These are phyloP conservation scores for Zygoascus hellenicus DNA, from an alignment of 1,139 yeast species.

Conservation along the genomic window DNA sequence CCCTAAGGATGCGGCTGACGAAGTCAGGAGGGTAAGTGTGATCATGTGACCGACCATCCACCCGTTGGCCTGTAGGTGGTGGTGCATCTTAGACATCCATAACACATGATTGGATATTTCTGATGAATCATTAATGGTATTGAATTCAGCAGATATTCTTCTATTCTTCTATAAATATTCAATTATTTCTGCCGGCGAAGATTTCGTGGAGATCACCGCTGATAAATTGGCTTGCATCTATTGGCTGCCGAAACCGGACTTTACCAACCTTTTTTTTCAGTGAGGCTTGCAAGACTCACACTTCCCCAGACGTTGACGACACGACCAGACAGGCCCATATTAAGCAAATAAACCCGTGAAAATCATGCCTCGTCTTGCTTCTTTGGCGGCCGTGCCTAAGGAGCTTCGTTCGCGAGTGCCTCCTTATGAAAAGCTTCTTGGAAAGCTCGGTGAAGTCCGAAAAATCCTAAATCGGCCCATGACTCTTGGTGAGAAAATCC, in stretches of 20 bases:
- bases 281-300: background rate
- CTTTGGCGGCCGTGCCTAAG: conserved; percentile 10
- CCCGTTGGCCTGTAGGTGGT: no score
- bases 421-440: conserved; percentile 72
- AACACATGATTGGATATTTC: no score
- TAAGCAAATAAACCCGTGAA: background rate
- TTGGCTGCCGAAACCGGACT: no score
- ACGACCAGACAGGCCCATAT: no score
- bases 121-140: no score
- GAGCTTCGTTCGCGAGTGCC: conserved; percentile 57
- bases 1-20: background rate
- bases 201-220: no score
- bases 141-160: no score
- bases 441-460: conserved; percentile 58
- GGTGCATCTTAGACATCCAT: no score
- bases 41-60: background rate
- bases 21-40: background rate
- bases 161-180: no score
- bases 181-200: no score
- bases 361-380: conserved; percentile 7
- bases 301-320: background rate
- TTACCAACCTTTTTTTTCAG: background rate
- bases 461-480: conserved; percentile 65
- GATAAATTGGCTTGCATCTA: no score
- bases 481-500: conserved; percentile 88